A percentile compares a stretch with the other conserved stretches of the same genome.
These are phyloP conservation scores for Thermothielavioides terrestris DNA, from an alignment of 495 filamentous ascomycete genomes.

Conservation along the genomic window DNA sequence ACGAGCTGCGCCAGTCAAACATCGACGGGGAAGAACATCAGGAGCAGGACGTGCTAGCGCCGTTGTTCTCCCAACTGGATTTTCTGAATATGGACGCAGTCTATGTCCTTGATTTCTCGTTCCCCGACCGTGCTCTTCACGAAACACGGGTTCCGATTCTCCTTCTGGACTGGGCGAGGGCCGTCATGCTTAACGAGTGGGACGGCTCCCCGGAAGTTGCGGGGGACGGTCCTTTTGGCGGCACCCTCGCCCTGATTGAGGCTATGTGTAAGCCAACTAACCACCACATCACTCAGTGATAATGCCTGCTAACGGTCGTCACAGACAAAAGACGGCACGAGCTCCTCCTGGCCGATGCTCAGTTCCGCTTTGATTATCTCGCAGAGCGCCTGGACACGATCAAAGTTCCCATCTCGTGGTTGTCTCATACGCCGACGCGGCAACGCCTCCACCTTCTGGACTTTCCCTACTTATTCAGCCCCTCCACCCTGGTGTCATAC, in stretches of 20 bases:
- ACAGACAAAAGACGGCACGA: slow-evolving; percentile 51
- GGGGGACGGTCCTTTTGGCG: slow-evolving; percentile 57
- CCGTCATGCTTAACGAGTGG: slow-evolving; percentile 69
- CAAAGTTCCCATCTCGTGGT: slow-evolving; percentile 68
- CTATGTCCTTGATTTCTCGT: slow-evolving; percentile 37
- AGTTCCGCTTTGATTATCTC: slow-evolving; percentile 68
- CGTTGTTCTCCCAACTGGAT: slow-evolving; percentile 41
- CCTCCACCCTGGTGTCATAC: slow-evolving; percentile 64
- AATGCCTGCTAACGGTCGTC: slow-evolving; percentile 11
- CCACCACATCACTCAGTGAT: not conserved
- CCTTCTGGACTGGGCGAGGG: slow-evolving; percentile 71
- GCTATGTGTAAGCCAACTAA: slow-evolving; percentile 52
- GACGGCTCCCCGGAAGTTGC: slow-evolving; percentile 61
- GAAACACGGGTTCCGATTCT: slow-evolving; percentile 46
- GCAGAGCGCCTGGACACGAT: slow-evolving; percentile 68
- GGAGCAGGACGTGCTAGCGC: slow-evolving; percentile 37
- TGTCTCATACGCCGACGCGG: slow-evolving; percentile 46
- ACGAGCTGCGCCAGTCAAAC: slow-evolving; percentile 32
- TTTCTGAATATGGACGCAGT: slow-evolving; percentile 33
- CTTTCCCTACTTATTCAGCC: slow-evolving; percentile 72
- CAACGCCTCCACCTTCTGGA: slow-evolving; percentile 68
- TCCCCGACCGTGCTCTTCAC: slow-evolving; percentile 38
- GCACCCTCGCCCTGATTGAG: slow-evolving; percentile 64
- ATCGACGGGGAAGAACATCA: slow-evolving; percentile 13
- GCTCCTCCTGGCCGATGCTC: slow-evolving; percentile 53